phyloP scores from a whole-genome alignment of 2,329 filamentous ascomycete genomes.

The Myriosclerotinia scirpicola region DNA sequence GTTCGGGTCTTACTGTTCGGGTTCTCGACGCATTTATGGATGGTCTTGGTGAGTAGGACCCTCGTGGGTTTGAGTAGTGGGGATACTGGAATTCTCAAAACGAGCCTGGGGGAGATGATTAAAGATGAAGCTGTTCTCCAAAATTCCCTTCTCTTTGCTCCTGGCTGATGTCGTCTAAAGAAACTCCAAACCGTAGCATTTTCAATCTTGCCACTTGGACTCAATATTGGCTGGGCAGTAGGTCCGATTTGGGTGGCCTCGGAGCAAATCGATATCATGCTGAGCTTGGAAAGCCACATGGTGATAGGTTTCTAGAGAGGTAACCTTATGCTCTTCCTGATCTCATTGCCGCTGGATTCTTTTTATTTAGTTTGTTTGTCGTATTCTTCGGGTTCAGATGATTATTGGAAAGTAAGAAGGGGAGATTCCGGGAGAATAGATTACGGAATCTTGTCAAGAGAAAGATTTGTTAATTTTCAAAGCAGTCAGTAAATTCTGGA shows the following conservation, averaged over 20 bases:
- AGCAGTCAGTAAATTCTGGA: neutral
- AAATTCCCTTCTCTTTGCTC: neutral
- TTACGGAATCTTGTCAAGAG: neutral
- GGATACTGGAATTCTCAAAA: conserved; percentile 72
- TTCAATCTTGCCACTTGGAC: conserved; percentile 57
- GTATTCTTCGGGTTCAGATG: conserved; percentile 9
- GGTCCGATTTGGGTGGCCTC: conserved; percentile 42
- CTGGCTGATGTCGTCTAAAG: conserved; percentile 52
- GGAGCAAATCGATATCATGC: conserved; percentile 44
- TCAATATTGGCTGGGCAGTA: conserved; percentile 53
- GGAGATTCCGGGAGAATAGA: no score
- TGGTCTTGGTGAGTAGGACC: conserved; percentile 63
- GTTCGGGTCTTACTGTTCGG: conserved; percentile 66
- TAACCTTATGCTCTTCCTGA: conserved; percentile 17
- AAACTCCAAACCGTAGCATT: conserved; percentile 63
- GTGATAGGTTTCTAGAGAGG: conserved; percentile 9
- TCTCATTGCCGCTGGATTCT: conserved; percentile 4
- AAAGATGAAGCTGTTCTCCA: neutral
- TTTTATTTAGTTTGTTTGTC: neutral
- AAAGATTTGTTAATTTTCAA: neutral
- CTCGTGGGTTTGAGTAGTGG: conserved; percentile 74
- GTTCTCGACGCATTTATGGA: conserved; percentile 60
- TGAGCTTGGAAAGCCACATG: conserved; percentile 7
- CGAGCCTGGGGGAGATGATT: conserved; percentile 71
- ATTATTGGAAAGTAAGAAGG: conserved; percentile 1